Evolutionary conservation across 2,329 filamentous ascomycete genomes (phyloP), one percentile per base, ranked within the genome.

Genomic region (Fusarium graminum): DNA sequence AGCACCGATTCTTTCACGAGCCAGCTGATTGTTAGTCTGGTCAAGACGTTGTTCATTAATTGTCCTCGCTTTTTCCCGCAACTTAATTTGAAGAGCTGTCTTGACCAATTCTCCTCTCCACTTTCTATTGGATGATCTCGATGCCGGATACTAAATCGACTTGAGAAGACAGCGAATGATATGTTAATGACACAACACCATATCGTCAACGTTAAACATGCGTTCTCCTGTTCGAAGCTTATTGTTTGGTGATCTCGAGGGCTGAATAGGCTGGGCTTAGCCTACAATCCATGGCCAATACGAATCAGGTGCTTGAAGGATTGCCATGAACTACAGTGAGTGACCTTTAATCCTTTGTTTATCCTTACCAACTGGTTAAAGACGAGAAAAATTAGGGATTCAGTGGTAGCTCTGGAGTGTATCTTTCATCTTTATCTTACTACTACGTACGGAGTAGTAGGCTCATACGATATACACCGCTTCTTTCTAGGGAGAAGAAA

Each of bases 1-100:
- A 45, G 34, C 29, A 56, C 40, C 42, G 8, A 16, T 34, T 49
- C 42, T 49, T 40, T 51, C 11, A 29, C 36, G 29, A 50, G 45
- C 50, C 47, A 43, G 50, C 36, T 47, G 16, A 19, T 11, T 58
- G 28, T 29, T 63, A 39, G 45, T 46, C 58, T 52, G 34, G 29
- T 19, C 11, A 44, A n/a, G 16, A 10, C 41, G 30, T 45, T 22
- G 17, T 57, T 50, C 22, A 47, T 47, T 58, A 28, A 64, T 47
- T 36, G 22, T 36, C 53, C 49, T 67, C 59, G 50, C 49, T 63
- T 65, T 65, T 57, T 59, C 51, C 58, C 63, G 52, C 52, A 59
- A 44, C 51, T 32, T 45, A 63, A 36, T 36, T 41, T 38, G 22
- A 17, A 30, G 30, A 63, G 51, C 41, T 55, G 40, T 14, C 22